Conservation (phyloP, 495 filamentous ascomycete species). For the Cercophora samala region DNA sequence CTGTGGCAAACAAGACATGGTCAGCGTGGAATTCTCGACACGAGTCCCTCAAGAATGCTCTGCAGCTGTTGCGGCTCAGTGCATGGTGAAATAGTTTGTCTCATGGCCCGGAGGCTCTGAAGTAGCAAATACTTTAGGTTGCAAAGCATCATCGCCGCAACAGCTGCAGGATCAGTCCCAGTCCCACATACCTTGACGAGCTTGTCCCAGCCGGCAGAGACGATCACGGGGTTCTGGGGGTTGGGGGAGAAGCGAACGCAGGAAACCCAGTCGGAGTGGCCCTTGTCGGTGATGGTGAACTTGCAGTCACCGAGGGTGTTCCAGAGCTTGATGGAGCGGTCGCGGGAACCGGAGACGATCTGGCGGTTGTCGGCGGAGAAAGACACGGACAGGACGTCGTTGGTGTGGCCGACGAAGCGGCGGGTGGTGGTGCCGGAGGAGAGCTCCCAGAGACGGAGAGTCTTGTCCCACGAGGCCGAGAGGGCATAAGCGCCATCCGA, state of each 20-base stretch:
- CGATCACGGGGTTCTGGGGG: conserved; percentile 99
- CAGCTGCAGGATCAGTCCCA: neutral
- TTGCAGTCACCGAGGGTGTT: conserved; percentile 99
- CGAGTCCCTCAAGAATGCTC: conserved; percentile 13
- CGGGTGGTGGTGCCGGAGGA: conserved; percentile 93
- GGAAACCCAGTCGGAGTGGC: conserved; percentile 98
- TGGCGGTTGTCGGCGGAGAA: conserved; percentile 99
- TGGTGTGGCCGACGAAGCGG: conserved; percentile 97
- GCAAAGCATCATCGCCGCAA: conserved; percentile 75
- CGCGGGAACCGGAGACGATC: conserved; percentile 98
- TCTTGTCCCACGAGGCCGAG: conserved; percentile 99
- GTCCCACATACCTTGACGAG: conserved; percentile 89
- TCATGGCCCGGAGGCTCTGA: conserved; percentile 98
- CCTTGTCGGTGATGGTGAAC: conserved; percentile 99
- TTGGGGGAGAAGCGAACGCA: conserved; percentile 99
- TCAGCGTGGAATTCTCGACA: conserved; percentile 7
- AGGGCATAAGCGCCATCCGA: conserved; percentile 99
- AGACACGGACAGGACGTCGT: conserved; percentile 98
- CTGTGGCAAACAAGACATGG: conserved; percentile 45
- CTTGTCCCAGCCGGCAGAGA: conserved; percentile 99
- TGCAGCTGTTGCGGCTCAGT: conserved; percentile 56
- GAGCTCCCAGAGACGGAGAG: conserved; percentile 98
- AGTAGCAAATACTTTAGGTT: conserved; percentile 99
- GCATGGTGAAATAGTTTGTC: conserved; percentile 82
- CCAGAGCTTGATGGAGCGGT: conserved; percentile 99